phyloP scores from a whole-genome alignment of 352 stramenopile genomes.

The Phytopythium ostracodes region DNA sequence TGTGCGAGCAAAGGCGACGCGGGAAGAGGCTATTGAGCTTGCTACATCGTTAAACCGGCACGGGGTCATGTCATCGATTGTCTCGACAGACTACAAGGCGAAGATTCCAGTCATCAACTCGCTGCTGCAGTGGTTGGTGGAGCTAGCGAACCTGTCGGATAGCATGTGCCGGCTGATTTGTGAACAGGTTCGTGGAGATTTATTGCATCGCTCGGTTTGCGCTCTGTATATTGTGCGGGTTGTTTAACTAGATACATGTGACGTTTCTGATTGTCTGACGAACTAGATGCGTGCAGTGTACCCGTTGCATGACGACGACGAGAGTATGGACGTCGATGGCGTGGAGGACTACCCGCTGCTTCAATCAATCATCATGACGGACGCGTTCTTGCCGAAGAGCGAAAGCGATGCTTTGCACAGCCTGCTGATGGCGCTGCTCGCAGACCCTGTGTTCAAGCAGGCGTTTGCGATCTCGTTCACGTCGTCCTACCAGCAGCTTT shows the following conservation, averaged over 20 bases:
- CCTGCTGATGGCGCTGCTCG: slow-evolving; percentile 94
- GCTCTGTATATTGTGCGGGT: no score
- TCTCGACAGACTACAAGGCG: slow-evolving; percentile 72
- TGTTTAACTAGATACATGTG: no score
- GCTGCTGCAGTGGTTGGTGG: slow-evolving; percentile 77
- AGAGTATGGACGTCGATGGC: slow-evolving; percentile 36
- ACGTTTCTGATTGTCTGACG: no score
- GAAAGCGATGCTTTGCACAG: slow-evolving; percentile 87
- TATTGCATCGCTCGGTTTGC: no score
- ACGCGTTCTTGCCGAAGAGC: slow-evolving; percentile 78
- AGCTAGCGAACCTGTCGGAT: slow-evolving; percentile 75
- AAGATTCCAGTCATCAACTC: slow-evolving; percentile 62
- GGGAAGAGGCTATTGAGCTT: slow-evolving; percentile 74
- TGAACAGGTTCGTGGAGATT: slow-evolving; percentile 43
- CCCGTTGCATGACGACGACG: slow-evolving; percentile 31
- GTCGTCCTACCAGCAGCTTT: slow-evolving; percentile 89
- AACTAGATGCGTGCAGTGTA: slow-evolving; percentile 36
- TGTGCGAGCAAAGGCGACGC: slow-evolving; percentile 56
- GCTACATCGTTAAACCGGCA: slow-evolving; percentile 55
- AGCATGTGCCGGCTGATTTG: slow-evolving; percentile 81
- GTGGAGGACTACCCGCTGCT: slow-evolving; percentile 54
- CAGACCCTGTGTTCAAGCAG: slow-evolving; percentile 96
- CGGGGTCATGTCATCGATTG: slow-evolving; percentile 77
- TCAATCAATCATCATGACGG: slow-evolving; percentile 76
- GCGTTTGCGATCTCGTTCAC: slow-evolving; percentile 95